Evolutionary conservation across 805 yeast genomes (phyloP), one percentile per base, ranked within the genome.

Genomic region (Metschnikowia koreensis): DNA sequence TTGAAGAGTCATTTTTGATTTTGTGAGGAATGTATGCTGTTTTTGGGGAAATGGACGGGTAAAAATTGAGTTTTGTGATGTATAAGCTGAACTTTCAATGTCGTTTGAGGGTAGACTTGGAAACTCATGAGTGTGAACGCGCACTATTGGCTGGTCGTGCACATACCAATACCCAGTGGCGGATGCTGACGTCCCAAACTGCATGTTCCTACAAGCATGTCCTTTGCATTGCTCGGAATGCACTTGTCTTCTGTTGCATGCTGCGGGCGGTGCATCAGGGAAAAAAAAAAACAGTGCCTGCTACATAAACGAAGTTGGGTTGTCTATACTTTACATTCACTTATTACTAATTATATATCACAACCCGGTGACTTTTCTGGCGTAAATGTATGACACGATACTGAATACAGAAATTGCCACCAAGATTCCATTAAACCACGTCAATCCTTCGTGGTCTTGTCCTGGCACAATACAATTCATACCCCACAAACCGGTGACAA

Each of bases 391-490:
- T 8, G 77, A 77, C 36, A 66, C 42, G 4, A 70, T 48, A 46
- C 76, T 69, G 59, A 75, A 44, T 40, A 66, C 34, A 11, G 65
- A 48, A 70, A 75, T 74, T 12, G 63, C 59, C 13, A 62, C 60
- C 29, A 74, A 58, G 28, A 75, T 75, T 2, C 70, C 64, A 61
- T 66, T 72, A 56, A 75, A 75, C 79, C 79, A 75, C 16, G 63
- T 58, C 49, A 75, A 62, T 1, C 76, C 75, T 12, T 62, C 69
- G 40, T 64, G 60, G 31, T 66, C 75, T 66, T 93, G 98, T 0
- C 99, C 99, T 0, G 99, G 99, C 36, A 94, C 99, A 10, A 89
- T 62, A 58, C 94, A 96, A 71, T 94, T 94, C 99, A 94, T 94
- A 51, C 99, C 99, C 98, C 98, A 94, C 44, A 94, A 72, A 17